These are phyloP conservation scores for Avena sativa DNA, from an alignment of 176 grass and related monocot species.

Conservation along the genomic window DNA sequence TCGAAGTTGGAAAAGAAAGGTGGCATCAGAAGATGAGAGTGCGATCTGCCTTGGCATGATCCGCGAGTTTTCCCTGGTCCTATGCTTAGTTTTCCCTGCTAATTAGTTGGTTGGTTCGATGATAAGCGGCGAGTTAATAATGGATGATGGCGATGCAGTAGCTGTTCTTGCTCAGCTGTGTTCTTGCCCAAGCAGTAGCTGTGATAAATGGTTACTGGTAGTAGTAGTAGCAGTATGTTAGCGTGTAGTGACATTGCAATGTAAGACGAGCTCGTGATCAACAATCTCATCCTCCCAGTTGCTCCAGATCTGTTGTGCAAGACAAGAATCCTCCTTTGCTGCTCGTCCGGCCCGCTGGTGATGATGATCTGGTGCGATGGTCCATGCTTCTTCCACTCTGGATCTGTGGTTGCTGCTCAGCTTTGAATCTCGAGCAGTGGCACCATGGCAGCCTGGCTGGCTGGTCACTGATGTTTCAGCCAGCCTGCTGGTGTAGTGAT, in stretches of 20 bases:
- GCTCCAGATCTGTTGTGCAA: constrained; percentile 28
- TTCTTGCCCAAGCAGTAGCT: constrained; percentile 43
- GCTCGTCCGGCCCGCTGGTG: not conserved
- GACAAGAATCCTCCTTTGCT: not conserved
- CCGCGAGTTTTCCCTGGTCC: constrained; percentile 9
- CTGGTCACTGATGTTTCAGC: not conserved
- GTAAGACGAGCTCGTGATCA: constrained; percentile 53
- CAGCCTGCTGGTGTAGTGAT: not conserved
- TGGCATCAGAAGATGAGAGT: not conserved
- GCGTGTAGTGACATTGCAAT: not conserved
- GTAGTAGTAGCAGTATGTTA: constrained; percentile 10
- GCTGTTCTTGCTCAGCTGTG: not conserved
- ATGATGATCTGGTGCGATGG: not conserved
- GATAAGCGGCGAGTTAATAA: constrained; percentile 44
- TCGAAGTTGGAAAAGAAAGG: not conserved
- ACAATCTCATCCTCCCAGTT: not conserved
- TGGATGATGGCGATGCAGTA: constrained; percentile 28
- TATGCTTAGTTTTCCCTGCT: constrained; percentile 58
- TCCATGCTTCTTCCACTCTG: not conserved
- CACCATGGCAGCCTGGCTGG: not conserved
- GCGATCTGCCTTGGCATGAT: not conserved
- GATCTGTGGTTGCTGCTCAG: not conserved
- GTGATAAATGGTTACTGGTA: constrained; percentile 46
- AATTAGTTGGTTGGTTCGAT: constrained; percentile 50
- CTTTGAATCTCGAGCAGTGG: constrained; percentile 10